A percentile compares a stretch with the other conserved stretches of the same genome.
phyloP scores from a whole-genome alignment of 352 stramenopile genomes.

The Phytophthora pisi region DNA sequence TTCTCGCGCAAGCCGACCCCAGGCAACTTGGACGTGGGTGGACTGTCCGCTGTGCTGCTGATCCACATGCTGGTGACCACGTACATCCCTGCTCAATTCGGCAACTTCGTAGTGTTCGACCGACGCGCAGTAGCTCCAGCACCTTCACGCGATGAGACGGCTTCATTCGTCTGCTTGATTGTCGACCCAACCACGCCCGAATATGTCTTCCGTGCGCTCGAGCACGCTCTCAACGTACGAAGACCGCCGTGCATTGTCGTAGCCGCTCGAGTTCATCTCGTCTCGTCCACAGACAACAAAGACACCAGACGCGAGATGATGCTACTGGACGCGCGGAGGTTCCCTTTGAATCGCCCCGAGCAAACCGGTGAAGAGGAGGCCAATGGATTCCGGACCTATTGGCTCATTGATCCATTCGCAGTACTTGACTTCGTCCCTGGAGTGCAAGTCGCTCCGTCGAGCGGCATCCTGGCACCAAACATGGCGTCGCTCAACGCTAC shows the following conservation, averaged over 20 bases:
- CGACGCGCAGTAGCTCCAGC: slow-evolving; percentile 59
- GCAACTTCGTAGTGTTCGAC: slow-evolving; percentile 91
- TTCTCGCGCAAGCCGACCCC: slow-evolving; percentile 85
- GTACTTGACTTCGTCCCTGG: slow-evolving; percentile 61
- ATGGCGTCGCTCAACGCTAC: slow-evolving; percentile 81
- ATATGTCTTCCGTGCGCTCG: slow-evolving; percentile 77
- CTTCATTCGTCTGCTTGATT: slow-evolving; percentile 49
- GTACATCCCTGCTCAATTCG: slow-evolving; percentile 92
- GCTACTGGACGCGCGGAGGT: slow-evolving; percentile 36
- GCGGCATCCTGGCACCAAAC: slow-evolving; percentile 67
- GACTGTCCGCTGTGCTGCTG: slow-evolving; percentile 82
- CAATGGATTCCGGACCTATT: slow-evolving; percentile 91
- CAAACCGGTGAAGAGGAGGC: slow-evolving; percentile 91
- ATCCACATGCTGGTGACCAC: slow-evolving; percentile 94
- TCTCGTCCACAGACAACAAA: slow-evolving; percentile 21
- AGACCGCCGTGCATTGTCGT: slow-evolving; percentile 85
- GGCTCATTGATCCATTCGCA: slow-evolving; percentile 62
- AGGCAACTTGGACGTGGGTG: slow-evolving; percentile 85
- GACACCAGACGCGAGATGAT: slow-evolving; percentile 16
- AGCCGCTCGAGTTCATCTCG: slow-evolving; percentile 36
- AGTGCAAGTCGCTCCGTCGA: slow-evolving; percentile 75
- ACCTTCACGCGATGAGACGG: slow-evolving; percentile 52
- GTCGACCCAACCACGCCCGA: slow-evolving; percentile 45
- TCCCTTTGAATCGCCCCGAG: slow-evolving; percentile 84
- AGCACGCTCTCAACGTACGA: slow-evolving; percentile 90